phyloP scores from a whole-genome alignment of 2,329 filamentous ascomycete genomes.

The Cytospora schulzeri region DNA sequence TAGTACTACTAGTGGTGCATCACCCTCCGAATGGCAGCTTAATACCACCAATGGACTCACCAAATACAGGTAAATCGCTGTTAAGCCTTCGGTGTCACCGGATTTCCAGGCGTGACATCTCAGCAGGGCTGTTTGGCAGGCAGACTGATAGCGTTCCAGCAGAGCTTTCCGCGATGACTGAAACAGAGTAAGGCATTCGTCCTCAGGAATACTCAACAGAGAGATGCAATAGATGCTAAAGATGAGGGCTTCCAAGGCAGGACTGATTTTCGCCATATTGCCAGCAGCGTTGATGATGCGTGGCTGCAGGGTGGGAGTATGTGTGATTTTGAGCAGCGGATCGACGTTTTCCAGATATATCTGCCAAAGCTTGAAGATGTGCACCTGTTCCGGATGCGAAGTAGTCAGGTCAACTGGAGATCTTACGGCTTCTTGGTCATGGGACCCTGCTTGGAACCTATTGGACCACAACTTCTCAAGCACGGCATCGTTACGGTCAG shows the following conservation, averaged over 20 bases:
- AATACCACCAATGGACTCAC: conserved; percentile 38
- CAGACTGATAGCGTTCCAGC: conserved; percentile 47
- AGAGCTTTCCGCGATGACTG: conserved; percentile 44
- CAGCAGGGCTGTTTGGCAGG: conserved; percentile 55
- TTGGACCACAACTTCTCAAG: background rate
- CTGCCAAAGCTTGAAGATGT: conserved; percentile 58
- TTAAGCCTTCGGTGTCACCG: conserved; percentile 54
- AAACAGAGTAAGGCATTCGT: conserved; percentile 48
- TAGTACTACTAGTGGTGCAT: too few relatives aligned
- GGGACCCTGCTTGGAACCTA: background rate
- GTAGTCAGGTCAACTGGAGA: conserved; percentile 57
- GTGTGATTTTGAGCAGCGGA: conserved; percentile 60
- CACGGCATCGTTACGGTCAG: background rate
- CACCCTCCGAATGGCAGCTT: too few relatives aligned
- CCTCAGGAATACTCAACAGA: conserved; percentile 44
- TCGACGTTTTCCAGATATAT: conserved; percentile 60
- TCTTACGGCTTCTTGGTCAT: conserved; percentile 42
- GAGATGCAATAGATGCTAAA: conserved; percentile 55
- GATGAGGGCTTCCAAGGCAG: conserved; percentile 55
- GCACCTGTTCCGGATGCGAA: conserved; percentile 51
- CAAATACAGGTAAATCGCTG: conserved; percentile 60
- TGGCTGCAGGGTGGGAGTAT: conserved; percentile 55
- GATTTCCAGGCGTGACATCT: conserved; percentile 54
- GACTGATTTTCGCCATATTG: conserved; percentile 43
- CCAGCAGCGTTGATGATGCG: conserved; percentile 53